A percentile compares a stretch with the other conserved stretches of the same genome.
Conservation (phyloP, 2,329 filamentous ascomycete genomes). For the Basipetospora chlamydospora region DNA sequence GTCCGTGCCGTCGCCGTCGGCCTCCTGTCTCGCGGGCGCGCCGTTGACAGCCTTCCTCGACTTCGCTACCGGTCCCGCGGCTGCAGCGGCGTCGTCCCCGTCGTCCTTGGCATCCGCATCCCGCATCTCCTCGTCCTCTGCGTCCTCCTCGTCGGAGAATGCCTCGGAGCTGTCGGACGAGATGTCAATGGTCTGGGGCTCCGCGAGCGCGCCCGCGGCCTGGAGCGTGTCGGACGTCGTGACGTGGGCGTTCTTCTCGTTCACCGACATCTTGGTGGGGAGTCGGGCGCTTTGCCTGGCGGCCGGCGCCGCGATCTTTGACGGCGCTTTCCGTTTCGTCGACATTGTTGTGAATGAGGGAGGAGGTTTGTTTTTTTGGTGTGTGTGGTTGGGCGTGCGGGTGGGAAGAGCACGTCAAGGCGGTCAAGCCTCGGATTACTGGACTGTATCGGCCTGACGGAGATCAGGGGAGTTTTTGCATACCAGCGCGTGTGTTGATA, state of each 20-base stretch:
- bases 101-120: neutral
- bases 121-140: slow-evolving; percentile 9
- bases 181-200: slow-evolving; percentile 36
- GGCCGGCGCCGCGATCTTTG: slow-evolving; percentile 40
- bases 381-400: too few relatives aligned
- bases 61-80: too few relatives aligned
- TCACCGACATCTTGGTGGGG: slow-evolving; percentile 33
- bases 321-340: slow-evolving; percentile 45
- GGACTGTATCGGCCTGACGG: too few relatives aligned
- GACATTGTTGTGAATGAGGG: slow-evolving; percentile 39
- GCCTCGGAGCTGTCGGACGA: slow-evolving; percentile 37
- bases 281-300: slow-evolving; percentile 38
- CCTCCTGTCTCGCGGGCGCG: slow-evolving; percentile 14
- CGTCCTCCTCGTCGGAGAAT: slow-evolving; percentile 28
- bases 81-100: neutral
- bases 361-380: too few relatives aligned
- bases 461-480: too few relatives aligned
- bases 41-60: slow-evolving; percentile 10
- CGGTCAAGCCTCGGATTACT: too few relatives aligned
- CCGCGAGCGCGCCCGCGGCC: slow-evolving; percentile 14
- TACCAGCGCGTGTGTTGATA: too few relatives aligned
- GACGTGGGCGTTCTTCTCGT: slow-evolving; percentile 44
- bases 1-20: slow-evolving; percentile 12
- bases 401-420: neutral
- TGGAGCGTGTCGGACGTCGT: slow-evolving; percentile 24